A percentile compares a stretch with the other conserved stretches of the same genome.
phyloP scores from a whole-genome alignment of 345 rosid species.

The Dipteronia sinensis region DNA sequence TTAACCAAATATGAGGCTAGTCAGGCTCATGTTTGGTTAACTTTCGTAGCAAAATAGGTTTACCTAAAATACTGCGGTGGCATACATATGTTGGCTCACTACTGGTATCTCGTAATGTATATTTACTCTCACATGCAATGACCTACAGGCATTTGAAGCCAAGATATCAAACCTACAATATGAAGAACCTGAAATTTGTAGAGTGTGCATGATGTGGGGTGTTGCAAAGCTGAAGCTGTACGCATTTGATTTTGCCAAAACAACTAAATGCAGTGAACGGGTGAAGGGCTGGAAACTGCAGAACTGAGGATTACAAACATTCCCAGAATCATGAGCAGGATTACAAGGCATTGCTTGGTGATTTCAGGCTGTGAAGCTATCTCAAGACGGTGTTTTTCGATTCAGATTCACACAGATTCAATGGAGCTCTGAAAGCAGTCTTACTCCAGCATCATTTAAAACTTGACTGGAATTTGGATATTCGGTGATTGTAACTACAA shows the following conservation, averaged over 20 bases:
- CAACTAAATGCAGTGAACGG: background rate
- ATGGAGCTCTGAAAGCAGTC: background rate
- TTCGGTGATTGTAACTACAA: too few species aligned
- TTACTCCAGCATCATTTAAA: background rate
- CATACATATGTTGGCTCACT: too few species aligned
- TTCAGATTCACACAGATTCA: too few species aligned
- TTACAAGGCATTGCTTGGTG: background rate
- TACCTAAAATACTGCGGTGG: background rate
- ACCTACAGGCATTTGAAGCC: background rate
- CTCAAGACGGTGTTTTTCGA: background rate
- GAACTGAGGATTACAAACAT: background rate
- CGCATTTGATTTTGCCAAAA: constrained; percentile 1
- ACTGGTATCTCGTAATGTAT: too few species aligned
- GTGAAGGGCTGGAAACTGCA: background rate
- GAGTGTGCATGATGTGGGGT: background rate
- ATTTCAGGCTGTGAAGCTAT: background rate
- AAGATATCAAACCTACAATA: background rate
- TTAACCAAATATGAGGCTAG: background rate
- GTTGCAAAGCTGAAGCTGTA: background rate
- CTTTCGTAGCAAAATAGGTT: background rate
- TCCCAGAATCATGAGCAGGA: background rate
- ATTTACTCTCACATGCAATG: too few species aligned
- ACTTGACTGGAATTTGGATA: too few species aligned
- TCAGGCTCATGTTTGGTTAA: background rate
- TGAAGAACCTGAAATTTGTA: background rate